phyloP scores from a whole-genome alignment of 352 stramenopile species.

The Phytophthora podocarpi region DNA sequence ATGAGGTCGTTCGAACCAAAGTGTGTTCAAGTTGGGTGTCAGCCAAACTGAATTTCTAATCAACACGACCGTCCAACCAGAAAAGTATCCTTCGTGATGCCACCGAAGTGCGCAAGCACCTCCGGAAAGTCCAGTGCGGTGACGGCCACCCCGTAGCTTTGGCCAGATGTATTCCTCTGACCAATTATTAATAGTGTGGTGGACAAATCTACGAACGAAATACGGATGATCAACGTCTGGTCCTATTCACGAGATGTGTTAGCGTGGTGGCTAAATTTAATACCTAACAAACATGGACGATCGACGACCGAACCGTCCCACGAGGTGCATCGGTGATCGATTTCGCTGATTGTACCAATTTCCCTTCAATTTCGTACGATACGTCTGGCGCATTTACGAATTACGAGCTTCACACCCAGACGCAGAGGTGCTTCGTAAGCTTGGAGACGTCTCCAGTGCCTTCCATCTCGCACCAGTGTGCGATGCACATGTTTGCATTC shows the following conservation, averaged over 20 bases:
- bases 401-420: conserved; percentile 3
- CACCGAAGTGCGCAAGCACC: background rate
- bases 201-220: too few relatives aligned
- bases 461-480: conserved; percentile 25
- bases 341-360: too few relatives aligned
- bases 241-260: too few relatives aligned
- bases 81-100: background rate
- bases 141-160: background rate
- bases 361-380: background rate
- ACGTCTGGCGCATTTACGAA: background rate
- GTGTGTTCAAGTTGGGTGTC: background rate
- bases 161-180: background rate
- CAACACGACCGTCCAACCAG: background rate
- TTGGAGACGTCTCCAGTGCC: conserved; percentile 27
- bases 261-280: too few relatives aligned
- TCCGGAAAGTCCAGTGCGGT: background rate
- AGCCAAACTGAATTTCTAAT: background rate
- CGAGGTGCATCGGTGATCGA: too few relatives aligned
- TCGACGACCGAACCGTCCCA: too few relatives aligned
- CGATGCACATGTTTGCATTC: conserved; percentile 26
- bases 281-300: too few relatives aligned
- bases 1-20: background rate
- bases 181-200: background rate
- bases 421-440: conserved; percentile 3
- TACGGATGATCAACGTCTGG: background rate